Evolutionary conservation across 345 rosid species (phyloP).

Genomic region (Brassica carinata): DNA sequence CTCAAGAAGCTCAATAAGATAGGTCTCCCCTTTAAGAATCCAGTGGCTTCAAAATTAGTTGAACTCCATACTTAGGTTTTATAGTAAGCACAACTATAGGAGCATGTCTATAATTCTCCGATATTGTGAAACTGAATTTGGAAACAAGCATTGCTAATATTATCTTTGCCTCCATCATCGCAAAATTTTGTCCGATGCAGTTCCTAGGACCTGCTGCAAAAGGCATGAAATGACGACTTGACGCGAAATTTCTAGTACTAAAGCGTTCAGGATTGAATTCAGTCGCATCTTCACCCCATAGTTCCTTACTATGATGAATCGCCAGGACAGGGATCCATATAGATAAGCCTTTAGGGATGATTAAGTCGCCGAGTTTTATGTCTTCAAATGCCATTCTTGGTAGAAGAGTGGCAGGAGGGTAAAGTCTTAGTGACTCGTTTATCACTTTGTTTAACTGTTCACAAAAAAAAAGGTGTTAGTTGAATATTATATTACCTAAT

Average conservation of each 20-base stretch:
- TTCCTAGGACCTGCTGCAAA: conserved; percentile 84
- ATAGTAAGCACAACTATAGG: conserved; percentile 71
- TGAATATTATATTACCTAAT: conserved; percentile 27
- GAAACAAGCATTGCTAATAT: conserved; percentile 71
- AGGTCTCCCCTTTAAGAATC: conserved; percentile 23
- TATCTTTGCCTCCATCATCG: conserved; percentile 83
- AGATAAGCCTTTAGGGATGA: conserved; percentile 84
- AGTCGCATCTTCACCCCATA: conserved; percentile 91
- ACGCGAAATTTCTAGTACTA: conserved; percentile 46
- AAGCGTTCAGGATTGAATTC: conserved; percentile 88
- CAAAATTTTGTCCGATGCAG: conserved; percentile 76
- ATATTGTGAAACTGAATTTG: conserved; percentile 54
- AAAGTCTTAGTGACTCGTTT: conserved; percentile 83
- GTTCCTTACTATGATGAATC: conserved; percentile 76
- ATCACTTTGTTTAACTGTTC: conserved; percentile 83
- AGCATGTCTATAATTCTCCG: conserved; percentile 71
- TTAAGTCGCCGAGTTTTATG: conserved; percentile 72
- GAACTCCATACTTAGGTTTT: conserved; percentile 81
- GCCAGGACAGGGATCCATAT: conserved; percentile 96
- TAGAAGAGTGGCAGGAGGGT: conserved; percentile 86
- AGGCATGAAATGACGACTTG: conserved; percentile 70
- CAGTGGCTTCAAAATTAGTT: conserved; percentile 54
- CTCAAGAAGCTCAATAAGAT: background rate
- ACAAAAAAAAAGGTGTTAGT: conserved; percentile 30
- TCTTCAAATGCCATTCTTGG: conserved; percentile 96